Base-by-base conservation (phyloP, 148 eudicot species). In the Rhododendron williamsianum region DNA sequence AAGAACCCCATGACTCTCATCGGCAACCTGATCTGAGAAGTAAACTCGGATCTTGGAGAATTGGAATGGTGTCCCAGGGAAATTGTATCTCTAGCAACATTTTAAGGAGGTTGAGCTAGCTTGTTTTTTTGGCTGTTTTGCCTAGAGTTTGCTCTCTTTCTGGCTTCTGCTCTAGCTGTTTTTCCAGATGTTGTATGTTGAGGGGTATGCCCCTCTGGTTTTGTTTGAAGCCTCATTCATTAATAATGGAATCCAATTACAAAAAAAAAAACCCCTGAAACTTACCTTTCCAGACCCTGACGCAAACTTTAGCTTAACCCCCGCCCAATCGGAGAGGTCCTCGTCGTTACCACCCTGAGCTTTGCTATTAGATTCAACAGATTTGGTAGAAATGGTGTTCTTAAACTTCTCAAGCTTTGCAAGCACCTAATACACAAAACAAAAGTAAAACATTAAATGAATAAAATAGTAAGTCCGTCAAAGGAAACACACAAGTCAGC, bases 401-500 rank as follows among this genome's bases (percentile, higher is more conserved):
- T 94, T 93, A 82, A 95, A 91, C 87, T 72, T 90, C 82, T 95
- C 95, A 19, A 97, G 98, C 90, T 87, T 95, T 76, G 97, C 91
- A 51, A 97, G 98, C 49, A 93, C 93, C 99, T 95, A 81, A 78
- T 18, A 72, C 52, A 65, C 25, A 81, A 38, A 80, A 16, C 18
- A 9, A 52, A 43, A 79, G 41, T 2, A 36, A 54, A 41, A 19
- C 41, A 73, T 25, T 19, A 2, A 11, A 78, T 25, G 83, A 58
- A 51, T 83, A 33, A 73, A 15, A 9, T 8, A 78, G 46, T 9
- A 7, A 46, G 49, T 46, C 49, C 1, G 51, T 38, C 71, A 73
- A 8, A 49, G 69, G 73, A 73, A 80, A 41, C 18, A 43, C 30
- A 63, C 48, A 65, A 48, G 21, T 15, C 21, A 36, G 13, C 41